A percentile compares a stretch with the other conserved stretches of the same genome.
Evolutionary conservation across 768 basidiomycete species (phyloP).

Genomic region (Lentinus tigrinus): DNA sequence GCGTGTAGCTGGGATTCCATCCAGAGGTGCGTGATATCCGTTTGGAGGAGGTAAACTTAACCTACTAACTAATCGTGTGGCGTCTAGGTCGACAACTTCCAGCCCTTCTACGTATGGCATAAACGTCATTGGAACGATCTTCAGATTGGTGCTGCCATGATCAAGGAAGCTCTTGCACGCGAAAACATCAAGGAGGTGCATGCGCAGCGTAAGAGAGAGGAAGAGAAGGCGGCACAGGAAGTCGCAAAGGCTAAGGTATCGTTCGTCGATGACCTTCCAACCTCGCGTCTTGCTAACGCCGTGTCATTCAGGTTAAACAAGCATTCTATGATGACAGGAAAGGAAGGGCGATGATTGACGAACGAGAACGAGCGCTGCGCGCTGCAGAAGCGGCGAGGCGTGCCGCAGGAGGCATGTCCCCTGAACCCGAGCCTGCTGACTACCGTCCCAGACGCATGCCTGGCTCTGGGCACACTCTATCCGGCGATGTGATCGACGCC

Average conservation of each 20-base stretch:
- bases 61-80: neutral
- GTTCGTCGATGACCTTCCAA: neutral
- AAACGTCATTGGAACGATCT: slow-evolving; percentile 51
- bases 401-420: slow-evolving; percentile 1
- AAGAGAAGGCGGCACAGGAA: slow-evolving; percentile 56
- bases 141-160: slow-evolving; percentile 59
- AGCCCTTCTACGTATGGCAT: slow-evolving; percentile 71
- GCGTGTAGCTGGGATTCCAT: slow-evolving; percentile 65
- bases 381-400: slow-evolving; percentile 18
- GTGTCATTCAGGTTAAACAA: slow-evolving; percentile 61
- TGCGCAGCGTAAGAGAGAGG: slow-evolving; percentile 43
- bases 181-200: slow-evolving; percentile 50
- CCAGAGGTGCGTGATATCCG: slow-evolving; percentile 48
- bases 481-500: slow-evolving; percentile 1
- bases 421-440: neutral
- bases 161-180: slow-evolving; percentile 59
- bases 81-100: slow-evolving; percentile 62
- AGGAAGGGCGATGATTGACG: slow-evolving; percentile 49
- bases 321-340: slow-evolving; percentile 80
- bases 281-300: neutral
- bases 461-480: slow-evolving; percentile 37
- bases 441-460: slow-evolving; percentile 29
- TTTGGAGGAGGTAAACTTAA: neutral
- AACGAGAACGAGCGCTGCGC: slow-evolving; percentile 45
- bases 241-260: slow-evolving; percentile 56